Evolutionary conservation across 164 flowering plant species (phyloP).

Genomic region (Berberis thunbergii): DNA sequence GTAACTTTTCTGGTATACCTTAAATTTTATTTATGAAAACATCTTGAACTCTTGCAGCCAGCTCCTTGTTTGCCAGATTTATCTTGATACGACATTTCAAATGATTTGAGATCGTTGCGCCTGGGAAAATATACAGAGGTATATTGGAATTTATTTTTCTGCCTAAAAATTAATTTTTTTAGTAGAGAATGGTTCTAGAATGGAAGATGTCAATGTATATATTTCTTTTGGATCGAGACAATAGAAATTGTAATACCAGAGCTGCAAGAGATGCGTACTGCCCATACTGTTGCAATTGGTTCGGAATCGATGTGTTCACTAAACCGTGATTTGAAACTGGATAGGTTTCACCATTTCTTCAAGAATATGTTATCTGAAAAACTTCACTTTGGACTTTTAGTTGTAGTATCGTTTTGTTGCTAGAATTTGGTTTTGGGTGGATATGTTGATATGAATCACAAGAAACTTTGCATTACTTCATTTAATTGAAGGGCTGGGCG

Average conservation of each 20-base stretch:
- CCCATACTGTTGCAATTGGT: slow-evolving; percentile 92
- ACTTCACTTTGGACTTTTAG: background rate
- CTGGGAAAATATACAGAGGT: slow-evolving; percentile 90
- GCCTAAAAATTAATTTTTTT: too few relatives aligned
- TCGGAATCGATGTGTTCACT: slow-evolving; percentile 47
- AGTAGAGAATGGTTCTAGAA: too few relatives aligned
- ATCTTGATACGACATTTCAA: slow-evolving; percentile 30
- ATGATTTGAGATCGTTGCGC: slow-evolving; percentile 43
- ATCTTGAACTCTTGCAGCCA: slow-evolving; percentile 33
- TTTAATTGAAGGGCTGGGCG: too few relatives aligned
- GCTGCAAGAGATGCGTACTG: slow-evolving; percentile 70
- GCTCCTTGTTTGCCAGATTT: slow-evolving; percentile 73
- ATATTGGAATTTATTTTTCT: background rate
- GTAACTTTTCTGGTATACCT: slow-evolving; percentile 4
- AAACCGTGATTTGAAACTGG: slow-evolving; percentile 65
- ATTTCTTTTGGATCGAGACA: too few relatives aligned
- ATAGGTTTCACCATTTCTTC: slow-evolving; percentile 22
- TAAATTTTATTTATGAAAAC: background rate
- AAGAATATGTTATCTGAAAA: too few relatives aligned
- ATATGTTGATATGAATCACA: background rate
- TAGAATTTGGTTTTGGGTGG: background rate
- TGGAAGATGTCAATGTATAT: too few relatives aligned
- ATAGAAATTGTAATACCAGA: slow-evolving; percentile 43
- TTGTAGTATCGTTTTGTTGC: background rate
- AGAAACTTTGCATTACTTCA: background rate